phyloP scores from a whole-genome alignment of 2,329 filamentous ascomycete genomes.

The Sphaceloma murrayae region DNA sequence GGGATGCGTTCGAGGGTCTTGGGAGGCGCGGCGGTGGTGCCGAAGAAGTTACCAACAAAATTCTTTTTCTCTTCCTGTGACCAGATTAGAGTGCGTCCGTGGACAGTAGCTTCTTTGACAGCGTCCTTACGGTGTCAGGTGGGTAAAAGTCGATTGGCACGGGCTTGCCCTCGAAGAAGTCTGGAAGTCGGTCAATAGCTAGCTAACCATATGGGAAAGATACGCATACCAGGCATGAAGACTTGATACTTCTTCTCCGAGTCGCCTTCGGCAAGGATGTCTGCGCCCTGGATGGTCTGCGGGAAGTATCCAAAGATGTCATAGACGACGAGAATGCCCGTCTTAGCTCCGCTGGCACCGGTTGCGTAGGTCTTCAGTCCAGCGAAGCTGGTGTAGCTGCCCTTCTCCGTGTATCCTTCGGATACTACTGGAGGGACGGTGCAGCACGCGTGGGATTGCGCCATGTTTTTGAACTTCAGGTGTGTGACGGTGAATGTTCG shows the following conservation, averaged over 20 bases:
- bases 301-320: slow-evolving; percentile 54
- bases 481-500: not conserved
- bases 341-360: slow-evolving; percentile 46
- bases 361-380: slow-evolving; percentile 55
- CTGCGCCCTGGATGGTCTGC: slow-evolving; percentile 54
- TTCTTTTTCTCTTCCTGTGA: slow-evolving; percentile 45
- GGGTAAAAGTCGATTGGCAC: slow-evolving; percentile 51
- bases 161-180: slow-evolving; percentile 76
- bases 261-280: slow-evolving; percentile 52
- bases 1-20: slow-evolving; percentile 48
- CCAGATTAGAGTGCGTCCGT: slow-evolving; percentile 7
- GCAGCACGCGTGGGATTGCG: slow-evolving; percentile 36
- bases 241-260: slow-evolving; percentile 69
- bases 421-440: slow-evolving; percentile 41
- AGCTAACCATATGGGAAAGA: not conserved
- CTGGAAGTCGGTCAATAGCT: slow-evolving; percentile 28
- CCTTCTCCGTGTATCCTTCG: slow-evolving; percentile 48
- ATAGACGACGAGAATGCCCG: slow-evolving; percentile 50
- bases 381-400: slow-evolving; percentile 49
- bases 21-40: slow-evolving; percentile 47
- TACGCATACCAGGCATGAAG: slow-evolving; percentile 55
- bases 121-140: slow-evolving; percentile 39
- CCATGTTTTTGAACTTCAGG: slow-evolving; percentile 15
- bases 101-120: not conserved
- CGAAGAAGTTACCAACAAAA: slow-evolving; percentile 52